Evolutionary conservation across 257 asterid species (phyloP).

Genomic region (Rhazya stricta): DNA sequence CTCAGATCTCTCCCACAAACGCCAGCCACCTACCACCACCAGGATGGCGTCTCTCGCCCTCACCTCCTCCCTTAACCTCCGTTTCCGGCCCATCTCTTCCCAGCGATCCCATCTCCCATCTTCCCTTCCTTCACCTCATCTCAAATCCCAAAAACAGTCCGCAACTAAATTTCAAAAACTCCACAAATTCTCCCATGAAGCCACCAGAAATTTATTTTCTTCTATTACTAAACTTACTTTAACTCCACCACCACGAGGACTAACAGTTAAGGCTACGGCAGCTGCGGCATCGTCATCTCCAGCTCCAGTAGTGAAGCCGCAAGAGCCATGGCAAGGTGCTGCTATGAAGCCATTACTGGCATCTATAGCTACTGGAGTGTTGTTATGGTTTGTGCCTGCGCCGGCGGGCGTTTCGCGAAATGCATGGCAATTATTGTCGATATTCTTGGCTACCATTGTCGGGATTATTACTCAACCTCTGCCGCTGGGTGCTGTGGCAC

Average conservation of each 20-base stretch:
- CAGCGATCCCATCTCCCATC: slow-evolving; percentile 14
- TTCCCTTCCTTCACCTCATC: neutral
- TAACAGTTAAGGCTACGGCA: slow-evolving; percentile 27
- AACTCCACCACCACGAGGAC: neutral
- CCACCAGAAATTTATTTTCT: neutral
- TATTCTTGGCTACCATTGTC: slow-evolving; percentile 83
- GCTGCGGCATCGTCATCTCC: slow-evolving; percentile 12
- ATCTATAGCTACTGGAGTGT: slow-evolving; percentile 66
- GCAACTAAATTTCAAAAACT: neutral
- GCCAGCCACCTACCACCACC: neutral
- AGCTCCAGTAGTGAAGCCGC: slow-evolving; percentile 22
- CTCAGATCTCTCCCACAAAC: slow-evolving; percentile 13
- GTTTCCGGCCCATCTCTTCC: slow-evolving; percentile 36
- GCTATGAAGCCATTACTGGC: slow-evolving; percentile 69
- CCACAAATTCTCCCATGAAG: slow-evolving; percentile 3
- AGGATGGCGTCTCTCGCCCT: slow-evolving; percentile 60
- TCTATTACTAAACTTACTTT: neutral
- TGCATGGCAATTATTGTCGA: slow-evolving; percentile 85
- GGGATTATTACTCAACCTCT: slow-evolving; percentile 90
- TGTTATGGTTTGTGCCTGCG: slow-evolving; percentile 74
- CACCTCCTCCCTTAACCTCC: slow-evolving; percentile 50
- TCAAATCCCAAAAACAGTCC: slow-evolving; percentile 2
- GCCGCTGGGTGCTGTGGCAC: slow-evolving; percentile 91
- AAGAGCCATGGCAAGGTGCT: slow-evolving; percentile 74
- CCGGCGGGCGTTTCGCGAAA: slow-evolving; percentile 70